Conservation (phyloP, 768 basidiomycete genomes). For the Termitomyces sp. region DNA sequence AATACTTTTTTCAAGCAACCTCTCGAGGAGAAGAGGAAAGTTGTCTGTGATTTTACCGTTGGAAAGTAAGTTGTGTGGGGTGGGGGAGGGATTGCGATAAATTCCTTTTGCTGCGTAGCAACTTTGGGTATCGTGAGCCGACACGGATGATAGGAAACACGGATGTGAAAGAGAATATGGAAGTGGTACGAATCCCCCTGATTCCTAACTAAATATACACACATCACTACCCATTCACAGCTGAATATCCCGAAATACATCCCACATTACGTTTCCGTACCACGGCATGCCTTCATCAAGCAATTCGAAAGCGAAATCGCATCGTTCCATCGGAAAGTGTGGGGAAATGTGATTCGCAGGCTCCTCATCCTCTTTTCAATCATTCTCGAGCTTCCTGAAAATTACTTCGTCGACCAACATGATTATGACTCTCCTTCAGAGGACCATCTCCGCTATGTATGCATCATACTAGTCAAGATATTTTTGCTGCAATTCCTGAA, state of each 20-base stretch:
- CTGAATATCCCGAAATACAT: constrained; percentile 31
- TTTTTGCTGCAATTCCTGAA: not conserved
- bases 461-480: not conserved
- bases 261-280: constrained; percentile 8
- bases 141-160: constrained; percentile 25
- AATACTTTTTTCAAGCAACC: constrained; percentile 28
- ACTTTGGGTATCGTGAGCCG: constrained; percentile 31
- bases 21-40: constrained; percentile 27
- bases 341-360: constrained; percentile 22
- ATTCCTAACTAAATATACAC: not conserved
- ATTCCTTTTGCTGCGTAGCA: constrained; percentile 8
- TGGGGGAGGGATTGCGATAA: too few species aligned
- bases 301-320: constrained; percentile 23
- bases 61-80: constrained; percentile 19
- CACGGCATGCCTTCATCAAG: constrained; percentile 19
- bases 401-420: constrained; percentile 35
- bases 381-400: constrained; percentile 41
- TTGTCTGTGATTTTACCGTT: constrained; percentile 23
- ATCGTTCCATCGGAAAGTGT: constrained; percentile 23
- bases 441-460: constrained; percentile 27
- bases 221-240: not conserved
- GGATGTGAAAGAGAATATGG: constrained; percentile 31
- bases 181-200: constrained; percentile 15
- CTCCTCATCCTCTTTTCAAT: constrained; percentile 29
- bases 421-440: constrained; percentile 26